A percentile compares a stretch with the other conserved stretches of the same genome.
Conservation (phyloP, 2,329 filamentous ascomycete genomes). For the Aspergillus tanneri region DNA sequence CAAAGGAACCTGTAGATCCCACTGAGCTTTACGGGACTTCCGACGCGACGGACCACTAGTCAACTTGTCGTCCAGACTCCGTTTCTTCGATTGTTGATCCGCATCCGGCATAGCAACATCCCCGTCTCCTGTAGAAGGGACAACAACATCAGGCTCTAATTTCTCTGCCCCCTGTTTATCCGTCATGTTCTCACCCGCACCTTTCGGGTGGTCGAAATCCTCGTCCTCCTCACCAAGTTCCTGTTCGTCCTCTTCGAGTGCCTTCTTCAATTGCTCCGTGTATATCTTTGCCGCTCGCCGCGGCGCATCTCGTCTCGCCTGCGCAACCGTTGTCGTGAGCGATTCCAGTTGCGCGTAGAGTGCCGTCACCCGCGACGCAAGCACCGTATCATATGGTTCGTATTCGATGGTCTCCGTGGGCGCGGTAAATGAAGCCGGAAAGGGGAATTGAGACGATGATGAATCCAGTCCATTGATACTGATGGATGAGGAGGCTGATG, state of each 20-base stretch:
- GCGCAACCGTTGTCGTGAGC: slow-evolving; percentile 48
- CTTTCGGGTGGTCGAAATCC: slow-evolving; percentile 41
- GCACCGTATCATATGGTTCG: slow-evolving; percentile 45
- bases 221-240: slow-evolving; percentile 61
- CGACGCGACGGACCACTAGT: background rate
- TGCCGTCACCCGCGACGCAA: slow-evolving; percentile 44
- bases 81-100: slow-evolving; percentile 1
- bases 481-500: slow-evolving; percentile 44
- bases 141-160: background rate
- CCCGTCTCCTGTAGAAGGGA: background rate
- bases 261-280: slow-evolving; percentile 34
- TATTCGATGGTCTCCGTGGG: slow-evolving; percentile 48
- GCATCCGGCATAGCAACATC: slow-evolving; percentile 23
- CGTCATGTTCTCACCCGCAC: slow-evolving; percentile 10
- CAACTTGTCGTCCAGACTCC: background rate
- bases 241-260: slow-evolving; percentile 41
- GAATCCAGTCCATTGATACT: slow-evolving; percentile 50
- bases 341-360: slow-evolving; percentile 50
- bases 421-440: slow-evolving; percentile 35
- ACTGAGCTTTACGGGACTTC: slow-evolving; percentile 20
- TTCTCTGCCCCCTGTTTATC: slow-evolving; percentile 10
- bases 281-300: slow-evolving; percentile 41
- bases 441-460: slow-evolving; percentile 32
- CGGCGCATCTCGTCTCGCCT: slow-evolving; percentile 48
- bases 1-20: slow-evolving; percentile 34